phyloP scores from a whole-genome alignment of 306 rosid species.

The Acmispon strigosus region DNA sequence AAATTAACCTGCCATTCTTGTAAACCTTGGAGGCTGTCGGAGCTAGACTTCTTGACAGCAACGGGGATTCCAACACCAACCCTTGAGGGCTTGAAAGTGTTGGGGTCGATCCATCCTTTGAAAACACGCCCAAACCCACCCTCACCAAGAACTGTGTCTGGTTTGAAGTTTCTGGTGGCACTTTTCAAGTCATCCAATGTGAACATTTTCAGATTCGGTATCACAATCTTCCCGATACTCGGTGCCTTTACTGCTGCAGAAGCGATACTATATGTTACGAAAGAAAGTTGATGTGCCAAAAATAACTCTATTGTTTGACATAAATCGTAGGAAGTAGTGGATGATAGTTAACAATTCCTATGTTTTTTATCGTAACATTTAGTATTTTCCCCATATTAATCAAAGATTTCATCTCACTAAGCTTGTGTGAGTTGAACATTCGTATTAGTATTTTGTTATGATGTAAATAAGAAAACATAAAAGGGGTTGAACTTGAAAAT shows the following conservation, averaged over 20 bases:
- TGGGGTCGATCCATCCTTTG: slow-evolving; percentile 76
- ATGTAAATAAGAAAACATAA: too few species aligned
- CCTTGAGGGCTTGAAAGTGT: slow-evolving; percentile 49
- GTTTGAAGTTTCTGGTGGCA: slow-evolving; percentile 74
- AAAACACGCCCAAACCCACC: slow-evolving; percentile 94
- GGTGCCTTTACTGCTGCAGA: not conserved
- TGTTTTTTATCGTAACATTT: too few species aligned
- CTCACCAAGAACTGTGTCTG: slow-evolving; percentile 63
- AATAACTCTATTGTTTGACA: too few species aligned
- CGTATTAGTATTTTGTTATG: too few species aligned
- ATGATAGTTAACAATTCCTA: too few species aligned
- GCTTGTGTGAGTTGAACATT: too few species aligned
- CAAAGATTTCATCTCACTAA: too few species aligned
- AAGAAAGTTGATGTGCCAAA: too few species aligned
- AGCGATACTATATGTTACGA: too few species aligned
- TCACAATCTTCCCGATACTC: not conserved
- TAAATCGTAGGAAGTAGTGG: too few species aligned
- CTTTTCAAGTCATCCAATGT: slow-evolving; percentile 56
- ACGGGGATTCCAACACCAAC: slow-evolving; percentile 69
- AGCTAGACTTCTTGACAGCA: slow-evolving; percentile 70
- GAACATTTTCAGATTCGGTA: slow-evolving; percentile 35
- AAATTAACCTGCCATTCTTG: slow-evolving; percentile 61
- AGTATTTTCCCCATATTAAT: too few species aligned
- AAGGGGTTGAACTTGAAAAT: too few species aligned
- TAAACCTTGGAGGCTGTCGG: slow-evolving; percentile 71